phyloP scores from a whole-genome alignment of 768 basidiomycete genomes.

The Trametes cinnabarina region DNA sequence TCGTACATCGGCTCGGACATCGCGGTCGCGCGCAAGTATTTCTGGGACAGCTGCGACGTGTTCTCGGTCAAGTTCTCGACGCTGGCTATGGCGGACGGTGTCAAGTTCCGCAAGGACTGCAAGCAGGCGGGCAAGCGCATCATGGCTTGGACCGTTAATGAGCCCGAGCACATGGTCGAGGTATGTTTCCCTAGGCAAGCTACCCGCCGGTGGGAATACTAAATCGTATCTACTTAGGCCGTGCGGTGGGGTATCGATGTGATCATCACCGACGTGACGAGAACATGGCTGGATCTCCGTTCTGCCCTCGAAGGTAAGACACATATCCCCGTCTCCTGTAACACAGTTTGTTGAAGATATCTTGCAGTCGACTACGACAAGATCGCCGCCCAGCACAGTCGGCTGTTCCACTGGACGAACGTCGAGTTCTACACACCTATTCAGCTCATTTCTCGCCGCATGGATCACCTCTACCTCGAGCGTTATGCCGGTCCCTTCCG shows the following conservation, averaged over 20 bases:
- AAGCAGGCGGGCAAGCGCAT: conserved; percentile 75
- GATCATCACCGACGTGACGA: conserved; percentile 46
- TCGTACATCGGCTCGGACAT: conserved; percentile 82
- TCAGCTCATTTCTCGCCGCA: conserved; percentile 17
- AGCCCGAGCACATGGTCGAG: conserved; percentile 87
- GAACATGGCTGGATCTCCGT: conserved; percentile 40
- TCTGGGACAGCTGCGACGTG: conserved; percentile 83
- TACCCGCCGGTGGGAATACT: no score
- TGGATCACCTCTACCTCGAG: conserved; percentile 16
- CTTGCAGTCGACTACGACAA: conserved; percentile 63
- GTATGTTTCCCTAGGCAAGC: conserved; percentile 32
- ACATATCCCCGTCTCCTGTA: neutral
- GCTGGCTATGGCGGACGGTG: conserved; percentile 71
- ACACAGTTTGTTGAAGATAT: neutral
- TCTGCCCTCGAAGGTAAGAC: conserved; percentile 28
- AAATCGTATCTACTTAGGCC: conserved; percentile 52
- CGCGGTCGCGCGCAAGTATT: conserved; percentile 74
- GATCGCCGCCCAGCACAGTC: conserved; percentile 57
- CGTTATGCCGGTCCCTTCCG: conserved; percentile 21
- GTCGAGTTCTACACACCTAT: conserved; percentile 57
- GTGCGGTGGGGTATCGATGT: conserved; percentile 50
- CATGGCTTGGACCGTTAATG: conserved; percentile 97
- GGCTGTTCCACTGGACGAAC: conserved; percentile 74
- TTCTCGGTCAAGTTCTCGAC: conserved; percentile 82
- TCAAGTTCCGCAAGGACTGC: conserved; percentile 78